Base-by-base conservation (phyloP, 805 yeast species). In the Kluyveromyces wickerhamii region DNA sequence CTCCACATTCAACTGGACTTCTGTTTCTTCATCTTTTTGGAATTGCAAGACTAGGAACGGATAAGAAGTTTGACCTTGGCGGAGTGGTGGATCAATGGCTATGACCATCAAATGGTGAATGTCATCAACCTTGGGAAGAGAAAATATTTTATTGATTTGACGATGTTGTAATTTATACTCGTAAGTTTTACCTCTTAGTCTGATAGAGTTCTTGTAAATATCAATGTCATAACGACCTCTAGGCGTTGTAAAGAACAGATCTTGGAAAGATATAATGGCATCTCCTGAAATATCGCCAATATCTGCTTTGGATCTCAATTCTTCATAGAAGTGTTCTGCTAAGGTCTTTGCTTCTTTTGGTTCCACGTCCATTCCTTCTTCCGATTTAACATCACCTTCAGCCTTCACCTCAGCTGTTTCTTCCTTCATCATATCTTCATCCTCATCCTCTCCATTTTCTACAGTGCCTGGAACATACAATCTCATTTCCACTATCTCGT, bases 201-300 rank as follows among this genome's bases (percentile, higher is more conserved):
- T 77, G 60, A 92, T 73, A 34, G 92, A 82, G 20, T 75, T 73
- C 22, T 84, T 78, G 61, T 84, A 92, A 78, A 92, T 80, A 60
- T 89, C 96, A 49, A 92, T 82, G 59, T 92, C 97, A 59, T 88
- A 92, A 60, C 98, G 89, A 45, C 98, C 98, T 71, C 98, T 79
- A 51, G 98, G 98, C 1, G 97, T 92, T 39, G 92, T 74, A 69
- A 92, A 86, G 55, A 89, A 69, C 4, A 88, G 77, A 50, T 89
- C 97, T 33, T 82, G 74, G 63, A 89, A 88, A 5, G 96, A 82
- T 4, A 86, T 96, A 56, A 92, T 81, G 7, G 95, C 92, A 45
- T 88, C 95, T 25, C 97, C 97, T 1, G 95, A 79, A 32, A 79
- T 89, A 59, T 80, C 89, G 12, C 97, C 96, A 53, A 92, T 83